Evolutionary conservation across 73 alveolate species (phyloP), one percentile per base, ranked within the genome.

Genomic region (Tetrahymena thermophila): DNA sequence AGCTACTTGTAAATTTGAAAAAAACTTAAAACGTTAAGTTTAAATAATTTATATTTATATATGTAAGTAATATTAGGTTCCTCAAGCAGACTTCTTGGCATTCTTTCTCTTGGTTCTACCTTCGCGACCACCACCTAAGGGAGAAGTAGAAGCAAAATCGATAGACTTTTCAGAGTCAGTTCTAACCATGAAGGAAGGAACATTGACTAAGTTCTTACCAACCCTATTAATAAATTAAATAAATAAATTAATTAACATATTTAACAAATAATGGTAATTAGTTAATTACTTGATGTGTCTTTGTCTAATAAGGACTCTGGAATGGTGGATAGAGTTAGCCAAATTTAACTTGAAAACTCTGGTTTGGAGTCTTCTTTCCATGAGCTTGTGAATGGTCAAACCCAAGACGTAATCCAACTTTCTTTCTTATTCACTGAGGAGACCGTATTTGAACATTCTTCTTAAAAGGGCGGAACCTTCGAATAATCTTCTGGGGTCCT

Each of bases 331-430:
- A 96, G 99, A 95, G 93, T 96, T 95, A 85, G 99, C 98, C 96
- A 95, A 96, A 93, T 97, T 94, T 58, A 96, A 94, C 98, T 98
- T 97, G 98, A 97, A 96, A 71, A 99, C 99, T 94, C 94, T 95
- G 96, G 99, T 99, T 97, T 99, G 99, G 96, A 99, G 98, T 98
- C 99, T 98, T 97, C 99, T 98, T 97, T 99, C 99, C 99, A 99
- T 97, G 96, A 98, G 95, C 95, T 97, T 96, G 58, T 97, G 94
- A 84, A 96, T 96, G 96, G 99, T 96, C 31, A 97, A 96, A 84
- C 99, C 99, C 98, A 99, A 96, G 97, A 99, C 99, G 98, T 97
- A 98, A 96, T 99, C 99, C 97, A 99, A 98, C 98, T 99, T 98
- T 96, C 97, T 96, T 97, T 99, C 99, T 94, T 93, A 93, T 95